Evolutionary conservation across 331 rosid genomes (phyloP).

Genomic region (Acacia pycnantha): DNA sequence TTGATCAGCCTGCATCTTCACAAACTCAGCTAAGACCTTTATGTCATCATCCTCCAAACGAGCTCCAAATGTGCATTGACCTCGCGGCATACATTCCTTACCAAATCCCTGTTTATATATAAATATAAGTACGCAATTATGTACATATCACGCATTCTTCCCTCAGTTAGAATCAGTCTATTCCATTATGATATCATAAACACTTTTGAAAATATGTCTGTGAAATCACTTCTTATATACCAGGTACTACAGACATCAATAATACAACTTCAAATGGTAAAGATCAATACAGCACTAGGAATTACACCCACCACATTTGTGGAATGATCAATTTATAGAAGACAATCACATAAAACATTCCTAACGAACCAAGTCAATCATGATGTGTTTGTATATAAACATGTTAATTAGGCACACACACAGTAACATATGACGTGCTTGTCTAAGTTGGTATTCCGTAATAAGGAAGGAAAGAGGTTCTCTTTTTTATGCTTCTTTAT

Average conservation of each 20-base stretch:
- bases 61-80: slow-evolving; percentile 94
- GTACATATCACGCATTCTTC: not conserved
- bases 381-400: no score
- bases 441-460: not conserved
- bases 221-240: not conserved
- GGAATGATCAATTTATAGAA: not conserved
- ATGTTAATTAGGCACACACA: not conserved
- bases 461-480: not conserved
- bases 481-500: not conserved
- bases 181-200: no score
- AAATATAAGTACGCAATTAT: not conserved
- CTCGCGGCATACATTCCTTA: slow-evolving; percentile 79
- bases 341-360: not conserved
- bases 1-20: slow-evolving; percentile 84
- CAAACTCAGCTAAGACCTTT: slow-evolving; percentile 80
- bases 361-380: not conserved
- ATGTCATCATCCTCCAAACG: slow-evolving; percentile 89
- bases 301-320: not conserved
- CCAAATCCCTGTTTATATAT: slow-evolving; percentile 68
- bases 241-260: not conserved
- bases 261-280: slow-evolving; percentile 3
- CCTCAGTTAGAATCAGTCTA: no score
- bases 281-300: not conserved
- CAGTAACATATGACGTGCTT: not conserved
- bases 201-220: not conserved